Percentiles rank a stretch among this genome's conserved stretches.
These are phyloP conservation scores for Venustampulla echinocandica DNA, from an alignment of 495 filamentous ascomycete species.

Conservation along the genomic window DNA sequence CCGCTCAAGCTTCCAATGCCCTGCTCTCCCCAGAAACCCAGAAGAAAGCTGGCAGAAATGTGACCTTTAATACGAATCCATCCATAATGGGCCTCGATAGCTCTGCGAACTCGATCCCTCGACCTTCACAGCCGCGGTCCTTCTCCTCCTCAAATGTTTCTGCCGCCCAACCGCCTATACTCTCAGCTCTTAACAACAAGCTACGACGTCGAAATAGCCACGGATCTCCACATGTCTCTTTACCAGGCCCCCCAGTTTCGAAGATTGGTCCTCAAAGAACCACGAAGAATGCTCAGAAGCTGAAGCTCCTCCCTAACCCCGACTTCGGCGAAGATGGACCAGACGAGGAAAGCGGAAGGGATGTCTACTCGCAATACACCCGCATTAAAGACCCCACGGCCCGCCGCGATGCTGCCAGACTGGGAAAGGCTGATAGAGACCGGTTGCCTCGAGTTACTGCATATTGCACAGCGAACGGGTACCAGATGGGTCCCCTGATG, in stretches of 20 bases:
- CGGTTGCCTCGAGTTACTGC: constrained; percentile 85
- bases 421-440: constrained; percentile 89
- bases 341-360: constrained; percentile 85
- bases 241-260: constrained; percentile 37
- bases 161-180: constrained; percentile 50
- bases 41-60: constrained; percentile 36
- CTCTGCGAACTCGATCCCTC: constrained; percentile 21
- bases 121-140: constrained; percentile 25
- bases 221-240: constrained; percentile 48
- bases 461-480: constrained; percentile 88
- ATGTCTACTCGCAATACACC: constrained; percentile 89
- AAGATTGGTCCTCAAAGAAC: constrained; percentile 95
- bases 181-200: constrained; percentile 78
- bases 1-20: too few species aligned
- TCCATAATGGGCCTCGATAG: constrained; percentile 49
- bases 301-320: constrained; percentile 88
- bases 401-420: constrained; percentile 78
- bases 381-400: constrained; percentile 96
- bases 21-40: constrained; percentile 4
- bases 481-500: constrained; percentile 80
- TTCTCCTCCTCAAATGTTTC: constrained; percentile 36
- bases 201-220: constrained; percentile 79
- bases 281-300: constrained; percentile 89
- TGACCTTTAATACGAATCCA: constrained; percentile 62
- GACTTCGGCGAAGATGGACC: constrained; percentile 64